Percentiles rank a stretch among this genome's conserved stretches.
These are phyloP conservation scores for Alisma plantagoaquatica DNA, from an alignment of 106 monocot species.

Conservation along the genomic window DNA sequence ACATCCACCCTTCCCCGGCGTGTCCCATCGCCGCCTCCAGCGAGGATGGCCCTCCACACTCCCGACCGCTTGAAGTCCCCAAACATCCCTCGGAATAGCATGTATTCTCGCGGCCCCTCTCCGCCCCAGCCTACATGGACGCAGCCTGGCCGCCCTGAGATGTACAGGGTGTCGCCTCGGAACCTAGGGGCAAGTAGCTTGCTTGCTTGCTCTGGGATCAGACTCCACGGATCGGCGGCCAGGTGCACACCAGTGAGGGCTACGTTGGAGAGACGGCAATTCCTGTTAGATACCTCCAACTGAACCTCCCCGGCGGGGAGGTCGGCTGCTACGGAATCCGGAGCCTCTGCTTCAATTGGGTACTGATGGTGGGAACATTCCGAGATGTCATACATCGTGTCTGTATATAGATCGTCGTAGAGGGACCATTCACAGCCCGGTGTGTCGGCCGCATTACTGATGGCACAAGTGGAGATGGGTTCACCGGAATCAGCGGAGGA, in stretches of 20 bases:
- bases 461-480: too few relatives aligned
- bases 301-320: not conserved
- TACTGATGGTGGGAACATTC: not conserved
- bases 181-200: conserved; percentile 77
- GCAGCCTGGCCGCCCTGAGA: conserved; percentile 87
- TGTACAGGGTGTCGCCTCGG: conserved; percentile 59
- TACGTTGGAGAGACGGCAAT: not conserved
- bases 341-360: too few relatives aligned
- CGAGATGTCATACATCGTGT: conserved; percentile 63
- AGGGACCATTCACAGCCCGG: conserved; percentile 61
- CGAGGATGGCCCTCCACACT: conserved; percentile 89
- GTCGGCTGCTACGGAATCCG: too few relatives aligned
- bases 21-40: conserved; percentile 26
- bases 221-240: conserved; percentile 45
- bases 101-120: conserved; percentile 86
- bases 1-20: conserved; percentile 36
- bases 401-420: conserved; percentile 87
- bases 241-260: conserved; percentile 21
- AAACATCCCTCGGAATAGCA: conserved; percentile 84
- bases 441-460: not conserved
- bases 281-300: not conserved
- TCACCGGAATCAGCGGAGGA: conserved; percentile 5
- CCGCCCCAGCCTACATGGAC: too few relatives aligned
- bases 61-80: conserved; percentile 67
- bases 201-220: conserved; percentile 72